A percentile compares a stretch with the other conserved stretches of the same genome.
Conservation (phyloP, 2,329 filamentous ascomycete genomes). For the Sporothrix brasiliensis region DNA sequence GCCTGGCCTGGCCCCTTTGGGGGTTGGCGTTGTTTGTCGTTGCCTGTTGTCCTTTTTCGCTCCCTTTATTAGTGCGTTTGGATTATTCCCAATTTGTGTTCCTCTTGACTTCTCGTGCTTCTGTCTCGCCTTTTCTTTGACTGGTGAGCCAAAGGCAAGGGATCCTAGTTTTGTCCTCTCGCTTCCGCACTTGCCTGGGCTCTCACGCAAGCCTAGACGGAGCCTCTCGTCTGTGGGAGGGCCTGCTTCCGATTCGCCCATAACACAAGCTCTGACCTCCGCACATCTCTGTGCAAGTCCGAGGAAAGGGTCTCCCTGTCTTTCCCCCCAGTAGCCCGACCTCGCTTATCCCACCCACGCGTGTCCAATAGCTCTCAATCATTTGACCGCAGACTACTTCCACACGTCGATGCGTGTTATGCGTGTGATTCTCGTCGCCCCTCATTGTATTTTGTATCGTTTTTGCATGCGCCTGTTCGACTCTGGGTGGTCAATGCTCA, state of each 20-base stretch:
- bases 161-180: conserved; percentile 9
- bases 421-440: background rate
- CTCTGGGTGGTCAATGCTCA: background rate
- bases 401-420: background rate
- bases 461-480: background rate
- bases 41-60: background rate
- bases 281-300: background rate
- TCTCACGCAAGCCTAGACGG: background rate
- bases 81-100: background rate
- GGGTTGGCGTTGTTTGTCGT: background rate
- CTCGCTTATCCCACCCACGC: background rate
- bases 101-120: background rate
- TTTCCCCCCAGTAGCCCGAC: background rate
- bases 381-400: background rate
- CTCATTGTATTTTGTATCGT: background rate
- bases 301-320: conserved; percentile 16
- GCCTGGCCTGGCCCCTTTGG: conserved; percentile 1
- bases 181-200: background rate
- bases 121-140: background rate
- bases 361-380: conserved; percentile 13
- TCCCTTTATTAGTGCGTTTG: background rate
- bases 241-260: conserved; percentile 23
- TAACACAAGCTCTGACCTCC: conserved; percentile 4
- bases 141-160: conserved; percentile 8
- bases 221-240: background rate